Evolutionary conservation across 129 eudicot genomes (phyloP).

Genomic region (Glebionis coronaria): DNA sequence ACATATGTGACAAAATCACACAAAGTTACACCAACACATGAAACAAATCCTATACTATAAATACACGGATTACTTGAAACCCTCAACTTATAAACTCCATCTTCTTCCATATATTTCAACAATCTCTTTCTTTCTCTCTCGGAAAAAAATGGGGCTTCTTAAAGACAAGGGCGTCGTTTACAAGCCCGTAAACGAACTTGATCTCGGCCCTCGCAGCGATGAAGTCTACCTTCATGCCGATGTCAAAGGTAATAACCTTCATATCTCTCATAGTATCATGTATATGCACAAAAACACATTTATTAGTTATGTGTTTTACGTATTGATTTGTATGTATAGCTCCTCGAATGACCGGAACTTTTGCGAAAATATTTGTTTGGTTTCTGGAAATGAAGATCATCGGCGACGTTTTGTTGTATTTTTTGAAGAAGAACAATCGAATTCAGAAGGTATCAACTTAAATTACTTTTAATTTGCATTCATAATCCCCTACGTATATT

Average conservation of each 20-base stretch:
- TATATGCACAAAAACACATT: neutral
- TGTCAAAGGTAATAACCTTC: constrained; percentile 70
- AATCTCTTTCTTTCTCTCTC: neutral
- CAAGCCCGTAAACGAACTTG: constrained; percentile 58
- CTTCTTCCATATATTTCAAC: neutral
- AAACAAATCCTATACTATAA: constrained; percentile 2
- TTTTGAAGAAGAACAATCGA: constrained; percentile 67
- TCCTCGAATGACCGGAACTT: constrained; percentile 80
- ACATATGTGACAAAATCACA: neutral
- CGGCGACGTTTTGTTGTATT: constrained; percentile 56
- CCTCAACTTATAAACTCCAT: neutral
- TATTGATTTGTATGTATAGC: constrained; percentile 29
- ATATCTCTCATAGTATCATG: neutral
- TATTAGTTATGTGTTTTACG: neutral
- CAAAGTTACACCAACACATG: neutral
- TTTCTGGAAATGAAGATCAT: constrained; percentile 62
- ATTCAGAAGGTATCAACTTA: constrained; percentile 60
- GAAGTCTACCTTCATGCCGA: constrained; percentile 60
- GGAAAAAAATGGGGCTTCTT: constrained; percentile 43
- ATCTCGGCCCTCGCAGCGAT: constrained; percentile 63
- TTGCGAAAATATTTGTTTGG: constrained; percentile 68
- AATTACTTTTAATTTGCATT: neutral
- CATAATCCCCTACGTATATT: neutral
- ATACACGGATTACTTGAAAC: neutral
- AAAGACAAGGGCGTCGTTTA: constrained; percentile 53